These are phyloP conservation scores for Pythium insidiosum DNA, from an alignment of 352 stramenopile genomes.

Conservation along the genomic window DNA sequence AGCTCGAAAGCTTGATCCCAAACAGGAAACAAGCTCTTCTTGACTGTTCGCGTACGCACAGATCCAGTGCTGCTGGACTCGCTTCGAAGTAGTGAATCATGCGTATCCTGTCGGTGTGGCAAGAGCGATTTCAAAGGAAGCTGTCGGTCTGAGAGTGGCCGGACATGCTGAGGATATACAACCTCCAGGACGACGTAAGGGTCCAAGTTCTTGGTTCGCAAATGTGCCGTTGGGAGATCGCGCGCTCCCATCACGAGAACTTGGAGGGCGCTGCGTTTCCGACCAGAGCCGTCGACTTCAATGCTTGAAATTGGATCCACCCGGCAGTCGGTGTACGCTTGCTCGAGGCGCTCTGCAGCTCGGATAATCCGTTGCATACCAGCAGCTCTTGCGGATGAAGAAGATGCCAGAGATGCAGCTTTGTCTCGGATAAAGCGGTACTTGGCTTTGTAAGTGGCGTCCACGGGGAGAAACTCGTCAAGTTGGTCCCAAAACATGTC, in stretches of 20 bases:
- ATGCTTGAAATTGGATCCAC: conserved; percentile 44
- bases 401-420: conserved; percentile 6
- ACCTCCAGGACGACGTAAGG: conserved; percentile 58
- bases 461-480: conserved; percentile 35
- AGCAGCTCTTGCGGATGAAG: conserved; percentile 12
- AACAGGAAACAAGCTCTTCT: conserved; percentile 67
- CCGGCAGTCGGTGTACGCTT: conserved; percentile 29
- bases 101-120: too few species aligned
- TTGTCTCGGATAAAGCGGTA: conserved; percentile 32
- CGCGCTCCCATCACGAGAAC: conserved; percentile 37
- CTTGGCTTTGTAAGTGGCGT: conserved; percentile 30
- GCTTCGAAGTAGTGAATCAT: too few species aligned
- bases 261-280: conserved; percentile 44
- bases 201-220: conserved; percentile 66
- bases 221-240: conserved; percentile 49
- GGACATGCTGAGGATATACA: conserved; percentile 38
- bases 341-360: conserved; percentile 45
- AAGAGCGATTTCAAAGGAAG: too few species aligned
- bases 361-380: conserved; percentile 42
- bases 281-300: conserved; percentile 48
- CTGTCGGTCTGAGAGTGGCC: too few species aligned
- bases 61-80: too few species aligned
- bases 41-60: conserved; percentile 56
- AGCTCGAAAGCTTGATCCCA: conserved; percentile 80
- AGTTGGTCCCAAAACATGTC: conserved; percentile 30